A percentile compares a stretch with the other conserved stretches of the same genome.
phyloP scores from a whole-genome alignment of 179 eudicot genomes.

The Heliamphora pulchella region DNA sequence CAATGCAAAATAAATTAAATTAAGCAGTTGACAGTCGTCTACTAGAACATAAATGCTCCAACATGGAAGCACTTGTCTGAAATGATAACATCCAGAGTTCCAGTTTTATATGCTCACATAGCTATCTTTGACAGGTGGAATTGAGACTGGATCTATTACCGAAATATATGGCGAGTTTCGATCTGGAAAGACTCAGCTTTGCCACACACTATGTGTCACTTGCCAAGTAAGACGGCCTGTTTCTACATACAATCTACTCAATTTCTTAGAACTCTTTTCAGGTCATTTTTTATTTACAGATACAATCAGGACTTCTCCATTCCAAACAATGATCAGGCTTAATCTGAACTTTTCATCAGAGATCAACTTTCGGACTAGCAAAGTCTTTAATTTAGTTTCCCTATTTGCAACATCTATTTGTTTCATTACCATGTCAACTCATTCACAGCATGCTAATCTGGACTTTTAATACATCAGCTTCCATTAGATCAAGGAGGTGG shows the following conservation, averaged over 20 bases:
- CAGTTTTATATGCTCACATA: neutral
- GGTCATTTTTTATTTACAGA: neutral
- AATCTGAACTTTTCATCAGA: neutral
- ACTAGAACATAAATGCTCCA: neutral
- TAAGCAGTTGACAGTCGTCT: neutral
- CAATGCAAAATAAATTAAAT: neutral
- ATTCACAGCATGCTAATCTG: neutral
- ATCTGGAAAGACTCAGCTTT: conserved; percentile 93
- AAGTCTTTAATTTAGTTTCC: neutral
- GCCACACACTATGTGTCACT: conserved; percentile 92
- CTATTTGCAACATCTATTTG: neutral
- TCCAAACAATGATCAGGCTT: neutral
- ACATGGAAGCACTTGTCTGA: neutral
- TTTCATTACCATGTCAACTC: conserved; percentile 9
- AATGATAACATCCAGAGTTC: neutral
- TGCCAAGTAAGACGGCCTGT: conserved; percentile 61
- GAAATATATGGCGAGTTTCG: conserved; percentile 97
- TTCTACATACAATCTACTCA: neutral
- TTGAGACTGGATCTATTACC: conserved; percentile 93
- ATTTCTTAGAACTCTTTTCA: neutral
- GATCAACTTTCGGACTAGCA: neutral
- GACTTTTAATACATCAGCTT: conserved; percentile 43
- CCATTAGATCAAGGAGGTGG: conserved; percentile 98
- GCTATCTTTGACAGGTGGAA: conserved; percentile 54
- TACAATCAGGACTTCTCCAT: neutral